Base-by-base conservation (phyloP, 2,329 filamentous ascomycete genomes). In the Arthrinium phaeospermum region DNA sequence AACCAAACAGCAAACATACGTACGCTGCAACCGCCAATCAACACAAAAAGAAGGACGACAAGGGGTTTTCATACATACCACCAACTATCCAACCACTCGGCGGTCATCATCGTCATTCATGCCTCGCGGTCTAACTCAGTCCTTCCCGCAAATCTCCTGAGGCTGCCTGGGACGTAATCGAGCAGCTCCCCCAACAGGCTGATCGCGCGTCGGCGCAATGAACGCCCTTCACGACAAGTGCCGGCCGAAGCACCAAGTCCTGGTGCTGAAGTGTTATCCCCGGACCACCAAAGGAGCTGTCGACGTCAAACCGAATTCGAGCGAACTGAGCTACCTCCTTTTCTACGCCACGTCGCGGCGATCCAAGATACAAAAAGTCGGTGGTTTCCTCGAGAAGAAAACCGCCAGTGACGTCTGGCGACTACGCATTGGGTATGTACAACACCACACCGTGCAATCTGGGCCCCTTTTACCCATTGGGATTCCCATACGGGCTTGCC, bases 201-300 rank as follows among this genome's bases (percentile, higher is more conserved):
- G 67, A 68, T n/a, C 24, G 67, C 74, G 76, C 75, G 71, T 74
- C 77, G 77, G 74, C 81, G 79, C 78, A 74, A 92, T 92, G 91
- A 87, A 92, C 80, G 87, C 90, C 80, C 86, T 92, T 75, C 87
- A 90, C 83, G 87, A 91, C 79, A 91, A 87, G 83, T 91, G 90
- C 83, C 94, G 96, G 73, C 96, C 96, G 41, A 98, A 98, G 87
- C 96, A 99, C 85, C 96, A 98, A 88, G 94, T 98, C 77, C 87
- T 98, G 74, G 92, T 98, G 76, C 90, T 98, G 76, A 98, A 98
- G 86, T 98, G 96, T 87, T 99, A 98, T 83, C 96, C 96, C 53
- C 93, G 93, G 77, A 95, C 94, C 75, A 94, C 94, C 76, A 98
- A 98, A 85, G 94, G 94, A 70, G 92, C 94, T 74, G 93, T 95